Conservation (phyloP, 805 yeast genomes). For the Clavispora vitiphila region DNA sequence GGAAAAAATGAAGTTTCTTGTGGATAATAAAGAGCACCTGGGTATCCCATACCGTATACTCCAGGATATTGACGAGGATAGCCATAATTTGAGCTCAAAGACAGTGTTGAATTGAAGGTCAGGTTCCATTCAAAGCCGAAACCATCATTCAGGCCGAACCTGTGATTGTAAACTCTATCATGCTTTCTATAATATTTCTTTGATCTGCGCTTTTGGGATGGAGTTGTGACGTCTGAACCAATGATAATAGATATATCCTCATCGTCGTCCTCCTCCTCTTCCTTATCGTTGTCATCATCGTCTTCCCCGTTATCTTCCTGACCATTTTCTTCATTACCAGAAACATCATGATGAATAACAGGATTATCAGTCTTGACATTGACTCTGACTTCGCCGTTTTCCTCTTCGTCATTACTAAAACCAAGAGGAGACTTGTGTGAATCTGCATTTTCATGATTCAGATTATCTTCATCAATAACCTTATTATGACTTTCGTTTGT, state of each 20-base stretch:
- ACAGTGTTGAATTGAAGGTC: conserved; percentile 15
- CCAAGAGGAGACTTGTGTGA: no score
- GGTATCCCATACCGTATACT: background rate
- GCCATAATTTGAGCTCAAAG: conserved; percentile 14
- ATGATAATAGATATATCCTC: conserved; percentile 37
- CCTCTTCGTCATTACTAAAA: no score
- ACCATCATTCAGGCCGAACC: conserved; percentile 7
- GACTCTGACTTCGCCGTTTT: background rate
- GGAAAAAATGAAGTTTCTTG: conserved; percentile 10
- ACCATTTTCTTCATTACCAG: background rate
- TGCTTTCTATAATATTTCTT: conserved; percentile 2
- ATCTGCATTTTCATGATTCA: no score
- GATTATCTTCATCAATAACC: no score
- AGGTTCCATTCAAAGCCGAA: conserved; percentile 7
- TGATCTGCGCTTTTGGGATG: background rate
- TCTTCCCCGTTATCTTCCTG: conserved; percentile 5
- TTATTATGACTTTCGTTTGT: background rate
- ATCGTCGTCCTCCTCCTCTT: conserved; percentile 29
- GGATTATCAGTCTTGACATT: background rate
- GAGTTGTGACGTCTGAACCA: conserved; percentile 21
- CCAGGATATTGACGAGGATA: background rate
- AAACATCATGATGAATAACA: no score
- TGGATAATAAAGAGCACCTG: conserved; percentile 7
- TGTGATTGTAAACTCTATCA: conserved; percentile 8
- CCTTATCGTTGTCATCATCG: conserved; percentile 5